Percentiles rank a stretch among this genome's conserved stretches.
Conservation (phyloP, 2,329 filamentous ascomycete genomes). For the Epicoccum sorghinum region DNA sequence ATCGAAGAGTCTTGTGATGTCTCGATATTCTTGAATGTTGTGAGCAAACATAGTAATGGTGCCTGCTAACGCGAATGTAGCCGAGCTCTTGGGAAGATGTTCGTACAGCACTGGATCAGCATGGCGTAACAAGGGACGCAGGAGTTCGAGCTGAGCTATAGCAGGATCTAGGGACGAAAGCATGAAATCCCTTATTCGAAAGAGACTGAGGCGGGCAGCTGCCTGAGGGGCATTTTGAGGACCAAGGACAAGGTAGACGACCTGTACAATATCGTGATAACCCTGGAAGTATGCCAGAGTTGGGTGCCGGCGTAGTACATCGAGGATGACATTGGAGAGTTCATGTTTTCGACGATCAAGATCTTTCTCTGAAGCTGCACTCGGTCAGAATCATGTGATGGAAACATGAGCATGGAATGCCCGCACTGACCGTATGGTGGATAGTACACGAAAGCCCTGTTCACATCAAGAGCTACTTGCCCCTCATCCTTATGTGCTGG, state of each 20-base stretch:
- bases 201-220: conserved; percentile 80
- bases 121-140: conserved; percentile 78
- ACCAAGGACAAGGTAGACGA: conserved; percentile 85
- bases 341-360: conserved; percentile 74
- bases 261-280: conserved; percentile 98
- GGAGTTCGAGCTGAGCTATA: conserved; percentile 81
- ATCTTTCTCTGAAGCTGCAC: conserved; percentile 72
- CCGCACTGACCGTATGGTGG: conserved; percentile 68
- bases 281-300: conserved; percentile 96
- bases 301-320: conserved; percentile 79
- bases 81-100: conserved; percentile 79
- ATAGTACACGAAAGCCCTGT: conserved; percentile 97
- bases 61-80: conserved; percentile 91
- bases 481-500: conserved; percentile 84
- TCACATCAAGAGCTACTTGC: conserved; percentile 89
- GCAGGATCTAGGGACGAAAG: conserved; percentile 83
- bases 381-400: conserved; percentile 15
- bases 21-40: conserved; percentile 86
- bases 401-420: background rate
- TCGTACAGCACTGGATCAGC: conserved; percentile 73
- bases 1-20: conserved; percentile 91
- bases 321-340: conserved; percentile 79
- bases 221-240: conserved; percentile 64
- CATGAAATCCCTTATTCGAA: conserved; percentile 98
- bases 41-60: conserved; percentile 96